Evolutionary conservation across 495 filamentous ascomycete species (phyloP), one percentile per base, ranked within the genome.

Genomic region (Penicillium steckii): DNA sequence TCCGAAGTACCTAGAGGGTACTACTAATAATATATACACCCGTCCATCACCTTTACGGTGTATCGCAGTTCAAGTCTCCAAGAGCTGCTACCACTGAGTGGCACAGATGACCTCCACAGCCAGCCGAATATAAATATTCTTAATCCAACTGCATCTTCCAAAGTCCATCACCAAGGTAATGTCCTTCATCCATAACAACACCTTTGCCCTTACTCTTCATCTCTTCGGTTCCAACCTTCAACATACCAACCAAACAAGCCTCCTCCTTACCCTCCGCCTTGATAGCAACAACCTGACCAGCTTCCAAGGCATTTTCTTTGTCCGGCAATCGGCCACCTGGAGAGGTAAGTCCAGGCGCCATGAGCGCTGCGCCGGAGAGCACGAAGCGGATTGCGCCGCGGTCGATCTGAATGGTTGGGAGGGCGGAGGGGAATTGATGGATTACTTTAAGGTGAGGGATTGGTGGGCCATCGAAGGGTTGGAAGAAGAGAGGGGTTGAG

Each of bases 321-420:
- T 73, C 77, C 23, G 91, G 94, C 57, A 98, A 68, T 25, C 84
- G 61, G 0, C 94, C 94, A 1, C 95, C 94, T 0, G 85, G 65
- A 8, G 82, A 87, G 7, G 94, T 98, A 52, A 97, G 65, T 0
- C 94, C 94, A 0, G 94, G 94, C 10, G 88, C 91, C 94, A 98
- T 98, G 37, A 98, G 84, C 47, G 92, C 87, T 0, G 94, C 94
- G 19, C 94, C 94, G 2, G 83, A 85, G 1, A 98, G 80, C 24
- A 98, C 93, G 72, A 98, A 98, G 51, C 95, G 90, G 69, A 97
- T 97, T 0, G 95, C 94, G 46, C 94, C 94, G 44, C 94, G 85
- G 70, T 97, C 93, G 62, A 96, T 91, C 26, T 77, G 75, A 50
- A 81, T 69, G n/a, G 68, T 76, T 5, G 74, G 70, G 29, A 80